These are phyloP conservation scores for Geosiphon pyriformis DNA, from an alignment of 192 early-diverging fungal genomes.

Conservation along the genomic window DNA sequence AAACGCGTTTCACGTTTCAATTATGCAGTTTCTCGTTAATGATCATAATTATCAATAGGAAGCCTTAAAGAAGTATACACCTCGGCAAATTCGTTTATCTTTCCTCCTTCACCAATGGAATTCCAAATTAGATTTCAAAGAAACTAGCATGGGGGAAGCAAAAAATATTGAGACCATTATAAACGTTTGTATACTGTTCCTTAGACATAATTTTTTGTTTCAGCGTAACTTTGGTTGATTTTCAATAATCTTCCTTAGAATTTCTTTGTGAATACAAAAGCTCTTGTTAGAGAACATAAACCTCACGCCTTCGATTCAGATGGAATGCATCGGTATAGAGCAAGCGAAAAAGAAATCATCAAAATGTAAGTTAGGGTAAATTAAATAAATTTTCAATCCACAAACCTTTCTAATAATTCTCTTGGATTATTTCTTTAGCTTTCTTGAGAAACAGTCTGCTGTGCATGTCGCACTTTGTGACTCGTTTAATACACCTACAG, in stretches of 20 bases:
- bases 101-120: constrained; percentile 89
- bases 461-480: constrained; percentile 89
- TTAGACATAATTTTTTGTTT: not conserved
- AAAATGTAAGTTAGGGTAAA: constrained; percentile 40
- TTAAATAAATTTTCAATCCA: no score
- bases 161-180: constrained; percentile 70
- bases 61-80: constrained; percentile 71
- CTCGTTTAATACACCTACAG: constrained; percentile 84
- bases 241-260: constrained; percentile 48
- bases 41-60: constrained; percentile 40
- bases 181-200: constrained; percentile 42
- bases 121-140: constrained; percentile 78
- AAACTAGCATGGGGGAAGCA: constrained; percentile 70
- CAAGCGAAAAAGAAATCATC: constrained; percentile 67
- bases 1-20: no score
- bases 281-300: constrained; percentile 64
- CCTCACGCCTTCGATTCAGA: constrained; percentile 49
- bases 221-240: not conserved
- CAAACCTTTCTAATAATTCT: no score
- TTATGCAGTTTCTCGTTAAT: no score
- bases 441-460: constrained; percentile 59
- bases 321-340: constrained; percentile 66
- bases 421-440: no score
- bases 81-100: constrained; percentile 84
- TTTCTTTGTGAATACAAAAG: constrained; percentile 81